Conservation (phyloP, 345 rosid species). For the Dimocarpus longan region DNA sequence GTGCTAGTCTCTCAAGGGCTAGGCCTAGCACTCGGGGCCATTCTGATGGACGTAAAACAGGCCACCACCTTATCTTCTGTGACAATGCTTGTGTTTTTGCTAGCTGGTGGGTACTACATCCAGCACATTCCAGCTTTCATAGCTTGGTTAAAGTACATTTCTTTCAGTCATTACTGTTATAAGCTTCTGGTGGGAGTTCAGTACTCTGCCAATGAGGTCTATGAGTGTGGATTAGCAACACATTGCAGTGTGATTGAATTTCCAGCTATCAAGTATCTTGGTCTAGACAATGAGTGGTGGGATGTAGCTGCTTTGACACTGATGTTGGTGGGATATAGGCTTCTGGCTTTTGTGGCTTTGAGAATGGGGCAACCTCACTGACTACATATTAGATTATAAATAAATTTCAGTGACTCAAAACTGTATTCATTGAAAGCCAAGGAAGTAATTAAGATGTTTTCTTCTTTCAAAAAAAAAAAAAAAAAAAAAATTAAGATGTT, state of each 20-base stretch:
- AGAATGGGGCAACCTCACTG: constrained; percentile 48
- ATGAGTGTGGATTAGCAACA: constrained; percentile 52
- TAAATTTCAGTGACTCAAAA: constrained; percentile 12
- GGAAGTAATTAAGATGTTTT: background rate
- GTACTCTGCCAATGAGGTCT: constrained; percentile 62
- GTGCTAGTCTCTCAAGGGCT: constrained; percentile 87
- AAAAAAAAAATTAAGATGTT: no score
- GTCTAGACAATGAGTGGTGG: constrained; percentile 46
- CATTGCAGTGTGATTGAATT: constrained; percentile 77
- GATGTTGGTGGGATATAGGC: constrained; percentile 78
- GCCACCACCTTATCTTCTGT: constrained; percentile 85
- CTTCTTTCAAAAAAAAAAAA: no score
- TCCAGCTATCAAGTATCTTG: constrained; percentile 60
- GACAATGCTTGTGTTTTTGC: constrained; percentile 75
- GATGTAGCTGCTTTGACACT: constrained; percentile 65
- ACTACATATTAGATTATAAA: constrained; percentile 11
- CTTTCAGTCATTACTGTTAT: constrained; percentile 87
- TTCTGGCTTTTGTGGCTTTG: constrained; percentile 75
- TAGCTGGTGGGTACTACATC: constrained; percentile 90
- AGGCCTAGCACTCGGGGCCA: constrained; percentile 85
- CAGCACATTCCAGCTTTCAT: constrained; percentile 79
- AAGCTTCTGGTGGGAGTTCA: constrained; percentile 82
- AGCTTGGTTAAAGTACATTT: constrained; percentile 86
- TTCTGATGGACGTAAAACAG: constrained; percentile 80
- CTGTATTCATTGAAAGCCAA: constrained; percentile 10